Conservation (phyloP, 2,329 filamentous ascomycete genomes). For the Pezicula carpinea region DNA sequence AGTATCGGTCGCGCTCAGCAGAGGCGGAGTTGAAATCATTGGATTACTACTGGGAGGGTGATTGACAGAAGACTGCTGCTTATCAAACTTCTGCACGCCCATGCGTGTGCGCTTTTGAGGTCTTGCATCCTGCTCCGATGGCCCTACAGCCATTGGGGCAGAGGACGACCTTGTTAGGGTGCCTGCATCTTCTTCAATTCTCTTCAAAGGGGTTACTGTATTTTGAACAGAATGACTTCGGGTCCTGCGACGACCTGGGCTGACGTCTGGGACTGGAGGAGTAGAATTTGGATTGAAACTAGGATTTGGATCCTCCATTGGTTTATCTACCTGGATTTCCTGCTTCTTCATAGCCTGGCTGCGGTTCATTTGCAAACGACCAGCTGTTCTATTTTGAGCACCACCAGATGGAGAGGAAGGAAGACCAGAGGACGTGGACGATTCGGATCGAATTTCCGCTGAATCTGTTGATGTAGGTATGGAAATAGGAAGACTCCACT, state of each 20-base stretch:
- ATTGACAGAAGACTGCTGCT: background rate
- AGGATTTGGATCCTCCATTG: too few relatives aligned
- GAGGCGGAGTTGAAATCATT: slow-evolving; percentile 6
- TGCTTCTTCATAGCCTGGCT: too few relatives aligned
- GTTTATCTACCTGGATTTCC: too few relatives aligned
- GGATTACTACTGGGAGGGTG: background rate
- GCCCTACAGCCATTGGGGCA: too few relatives aligned
- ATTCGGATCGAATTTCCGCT: background rate
- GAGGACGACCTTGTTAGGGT: too few relatives aligned
- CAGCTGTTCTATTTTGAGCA: background rate
- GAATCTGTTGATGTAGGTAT: background rate
- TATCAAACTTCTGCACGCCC: background rate
- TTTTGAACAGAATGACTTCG: too few relatives aligned
- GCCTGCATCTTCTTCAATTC: too few relatives aligned
- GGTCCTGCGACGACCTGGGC: too few relatives aligned
- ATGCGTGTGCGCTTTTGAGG: background rate
- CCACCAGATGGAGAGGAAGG: background rate
- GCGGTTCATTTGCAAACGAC: background rate
- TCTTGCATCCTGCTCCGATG: too few relatives aligned
- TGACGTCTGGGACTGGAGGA: too few relatives aligned
- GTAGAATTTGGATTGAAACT: too few relatives aligned
- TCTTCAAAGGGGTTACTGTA: too few relatives aligned
- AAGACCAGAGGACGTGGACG: background rate
- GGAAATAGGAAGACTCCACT: background rate
- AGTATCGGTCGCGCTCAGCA: slow-evolving; percentile 1